phyloP scores from a whole-genome alignment of 1,139 yeast species.

The Nakaseomyces sp. region DNA sequence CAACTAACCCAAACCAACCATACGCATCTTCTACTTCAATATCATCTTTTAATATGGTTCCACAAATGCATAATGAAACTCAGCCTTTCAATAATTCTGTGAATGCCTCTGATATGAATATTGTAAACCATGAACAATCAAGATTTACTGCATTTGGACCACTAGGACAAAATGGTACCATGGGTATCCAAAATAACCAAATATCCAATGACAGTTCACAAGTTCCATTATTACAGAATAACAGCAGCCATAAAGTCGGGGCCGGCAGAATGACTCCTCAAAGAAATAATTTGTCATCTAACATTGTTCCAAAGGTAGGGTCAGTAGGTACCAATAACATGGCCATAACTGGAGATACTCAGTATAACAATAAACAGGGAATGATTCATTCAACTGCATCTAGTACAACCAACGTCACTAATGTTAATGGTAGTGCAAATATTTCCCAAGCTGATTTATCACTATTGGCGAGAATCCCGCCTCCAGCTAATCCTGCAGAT shows the following conservation, averaged over 20 bases:
- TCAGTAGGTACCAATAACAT: background rate
- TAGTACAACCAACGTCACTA: constrained; percentile 8
- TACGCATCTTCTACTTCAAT: constrained; percentile 3
- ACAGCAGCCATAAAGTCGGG: constrained; percentile 3
- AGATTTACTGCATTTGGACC: background rate
- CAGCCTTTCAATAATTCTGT: background rate
- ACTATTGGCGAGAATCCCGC: constrained; percentile 69
- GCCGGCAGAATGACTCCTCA: constrained; percentile 2
- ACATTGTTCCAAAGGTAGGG: constrained; percentile 3
- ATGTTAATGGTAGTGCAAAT: constrained; percentile 11
- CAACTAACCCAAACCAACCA: background rate
- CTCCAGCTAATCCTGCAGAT: constrained; percentile 98
- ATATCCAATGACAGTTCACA: background rate
- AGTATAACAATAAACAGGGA: background rate
- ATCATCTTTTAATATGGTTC: constrained; percentile 3
- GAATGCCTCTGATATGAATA: constrained; percentile 6
- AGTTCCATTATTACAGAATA: background rate
- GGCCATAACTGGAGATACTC: background rate
- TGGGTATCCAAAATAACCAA: background rate
- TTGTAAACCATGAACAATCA: constrained; percentile 1
- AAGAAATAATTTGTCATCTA: constrained; percentile 1
- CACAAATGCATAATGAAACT: background rate
- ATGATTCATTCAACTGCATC: constrained; percentile 13
- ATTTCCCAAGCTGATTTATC: constrained; percentile 57
- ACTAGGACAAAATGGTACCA: background rate